A percentile compares a stretch with the other conserved stretches of the same genome.
Conservation (phyloP, 2,329 filamentous ascomycete genomes). For the Fonsecaea monophora region DNA sequence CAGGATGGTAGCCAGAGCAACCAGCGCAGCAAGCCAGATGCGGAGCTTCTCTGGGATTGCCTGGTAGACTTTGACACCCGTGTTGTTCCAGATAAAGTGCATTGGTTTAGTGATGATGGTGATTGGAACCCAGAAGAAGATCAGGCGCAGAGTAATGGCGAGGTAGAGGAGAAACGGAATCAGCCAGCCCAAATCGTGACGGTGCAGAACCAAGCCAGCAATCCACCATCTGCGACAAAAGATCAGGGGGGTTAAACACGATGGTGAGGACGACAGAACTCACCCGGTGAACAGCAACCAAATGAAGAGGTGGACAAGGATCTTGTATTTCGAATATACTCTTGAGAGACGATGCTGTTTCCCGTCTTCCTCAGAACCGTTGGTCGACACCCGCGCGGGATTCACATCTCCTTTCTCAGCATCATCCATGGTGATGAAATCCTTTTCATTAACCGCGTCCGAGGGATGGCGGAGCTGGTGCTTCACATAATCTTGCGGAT, state of each 20-base stretch:
- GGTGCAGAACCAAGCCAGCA: constrained; percentile 74
- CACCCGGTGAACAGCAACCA: constrained; percentile 40
- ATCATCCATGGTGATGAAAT: constrained; percentile 41
- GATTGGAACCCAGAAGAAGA: constrained; percentile 76
- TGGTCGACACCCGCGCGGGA: constrained; percentile 39
- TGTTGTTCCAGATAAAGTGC: constrained; percentile 71
- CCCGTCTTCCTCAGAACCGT: constrained; percentile 45
- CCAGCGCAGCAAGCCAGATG: constrained; percentile 65
- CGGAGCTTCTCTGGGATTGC: constrained; percentile 72
- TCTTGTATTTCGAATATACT: constrained; percentile 56
- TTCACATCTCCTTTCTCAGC: constrained; percentile 53
- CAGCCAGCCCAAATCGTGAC: constrained; percentile 79
- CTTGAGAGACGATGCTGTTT: constrained; percentile 45
- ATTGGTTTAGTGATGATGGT: constrained; percentile 70
- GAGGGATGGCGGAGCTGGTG: constrained; percentile 43
- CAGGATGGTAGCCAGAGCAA: constrained; percentile 75
- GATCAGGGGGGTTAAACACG: background rate
- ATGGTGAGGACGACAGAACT: background rate
- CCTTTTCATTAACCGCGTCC: constrained; percentile 40
- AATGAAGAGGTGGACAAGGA: constrained; percentile 53
- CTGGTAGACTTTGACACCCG: constrained; percentile 64
- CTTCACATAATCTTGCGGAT: constrained; percentile 52
- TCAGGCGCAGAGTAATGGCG: constrained; percentile 72
- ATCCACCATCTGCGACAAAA: constrained; percentile 70
- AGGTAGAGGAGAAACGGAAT: constrained; percentile 85